Evolutionary conservation across 352 stramenopile species (phyloP).

Genomic region (Phytophthora chlamydospora): DNA sequence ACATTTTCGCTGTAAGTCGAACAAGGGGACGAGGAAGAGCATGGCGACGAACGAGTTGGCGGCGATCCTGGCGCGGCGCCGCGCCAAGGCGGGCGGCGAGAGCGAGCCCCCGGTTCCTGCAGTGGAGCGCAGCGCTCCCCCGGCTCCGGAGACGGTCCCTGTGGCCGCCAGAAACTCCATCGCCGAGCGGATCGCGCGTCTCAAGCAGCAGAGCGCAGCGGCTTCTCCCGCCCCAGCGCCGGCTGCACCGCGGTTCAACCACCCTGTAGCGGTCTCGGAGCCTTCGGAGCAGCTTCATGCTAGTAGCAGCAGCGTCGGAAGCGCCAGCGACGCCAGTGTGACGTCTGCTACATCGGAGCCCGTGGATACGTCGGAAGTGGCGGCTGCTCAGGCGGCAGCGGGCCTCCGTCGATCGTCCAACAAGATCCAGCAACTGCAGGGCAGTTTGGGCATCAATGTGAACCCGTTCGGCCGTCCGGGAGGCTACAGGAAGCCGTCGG

Average conservation of each 20-base stretch:
- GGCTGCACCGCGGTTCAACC: conserved; percentile 34
- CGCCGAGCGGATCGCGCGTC: conserved; percentile 75
- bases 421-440: conserved; percentile 81
- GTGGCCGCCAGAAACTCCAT: conserved; percentile 55
- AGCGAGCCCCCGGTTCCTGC: conserved; percentile 35
- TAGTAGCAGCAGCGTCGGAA: conserved; percentile 23
- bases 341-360: conserved; percentile 25
- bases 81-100: conserved; percentile 66
- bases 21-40: conserved; percentile 37
- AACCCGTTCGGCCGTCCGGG: conserved; percentile 75
- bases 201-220: conserved; percentile 70
- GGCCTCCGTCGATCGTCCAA: conserved; percentile 41
- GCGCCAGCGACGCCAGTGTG: conserved; percentile 14
- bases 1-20: conserved; percentile 28
- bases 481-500: conserved; percentile 46
- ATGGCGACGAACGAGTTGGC: conserved; percentile 88
- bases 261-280: conserved; percentile 16
- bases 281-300: conserved; percentile 14
- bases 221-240: conserved; percentile 37
- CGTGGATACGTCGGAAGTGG: conserved; percentile 34
- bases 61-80: conserved; percentile 78
- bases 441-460: conserved; percentile 84
- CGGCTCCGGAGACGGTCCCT: conserved; percentile 19
- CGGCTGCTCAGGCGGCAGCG: conserved; percentile 39
- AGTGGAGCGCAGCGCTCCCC: conserved; percentile 35